Base-by-base conservation (phyloP, 805 yeast species). In the Monosporozyma servazzii region DNA sequence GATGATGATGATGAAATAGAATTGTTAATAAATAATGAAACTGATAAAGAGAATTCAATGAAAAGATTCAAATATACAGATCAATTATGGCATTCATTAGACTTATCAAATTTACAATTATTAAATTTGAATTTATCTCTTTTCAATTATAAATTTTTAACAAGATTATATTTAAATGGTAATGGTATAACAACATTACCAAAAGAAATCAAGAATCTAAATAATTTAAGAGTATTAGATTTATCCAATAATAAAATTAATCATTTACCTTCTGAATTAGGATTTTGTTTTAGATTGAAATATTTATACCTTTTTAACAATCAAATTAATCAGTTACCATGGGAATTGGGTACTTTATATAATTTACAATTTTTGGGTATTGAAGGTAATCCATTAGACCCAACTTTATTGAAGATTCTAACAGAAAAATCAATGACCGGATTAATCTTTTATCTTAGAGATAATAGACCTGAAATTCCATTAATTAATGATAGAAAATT, bases 51-150 rank as follows among this genome's bases (percentile, higher is more conserved):
- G 54, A 44, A 36, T 17, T 6, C 23, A 31, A 8, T 29, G 25
- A 31, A 50, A 29, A 55, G 56, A 47, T 49, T 59, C 21, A 60
- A 66, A 45, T 61, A 58, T 54, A 81, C 85, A 37, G 84, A 82
- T 53, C 97, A 90, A 70, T 77, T 86, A 63, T 93, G 99, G 99
- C 86, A 95, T 50, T 91, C 90, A 5, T 73, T 93, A 57, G 99
- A 93, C 71, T 73, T 91, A 57, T 82, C 95, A 56, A 96, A 96
- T 53, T 95, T 93, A 68, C 87, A 91, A 33, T 74, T 93, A 49
- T 73, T 80, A 55, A 77, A 79, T 52, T 58, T 91, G 30, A 79
- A 88, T n/a, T 79, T 84, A 20, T 81, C 82, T 59, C 69, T 93
- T 45, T 88, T 88, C 74, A 79, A 81, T 45, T 93, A 89, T 68